These are phyloP conservation scores for Ceratocystis papillata DNA, from an alignment of 2,329 filamentous ascomycete species.

Conservation along the genomic window DNA sequence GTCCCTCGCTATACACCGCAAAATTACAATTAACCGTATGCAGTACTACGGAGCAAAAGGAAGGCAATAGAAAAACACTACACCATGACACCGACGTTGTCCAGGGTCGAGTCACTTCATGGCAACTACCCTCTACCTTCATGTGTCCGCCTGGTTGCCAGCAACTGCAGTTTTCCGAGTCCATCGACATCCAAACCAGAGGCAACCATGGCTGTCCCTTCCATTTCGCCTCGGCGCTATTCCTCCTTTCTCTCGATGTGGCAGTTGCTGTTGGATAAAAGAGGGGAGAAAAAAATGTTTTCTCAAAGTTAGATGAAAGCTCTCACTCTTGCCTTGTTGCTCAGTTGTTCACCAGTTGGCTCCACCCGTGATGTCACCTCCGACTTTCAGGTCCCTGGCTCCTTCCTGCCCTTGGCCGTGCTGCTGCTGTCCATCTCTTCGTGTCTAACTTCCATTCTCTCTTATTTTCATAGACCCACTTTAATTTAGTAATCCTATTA, in stretches of 20 bases:
- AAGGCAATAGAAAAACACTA: background rate
- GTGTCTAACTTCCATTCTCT: background rate
- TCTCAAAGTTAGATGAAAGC: background rate
- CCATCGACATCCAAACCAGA: background rate
- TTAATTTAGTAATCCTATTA: background rate
- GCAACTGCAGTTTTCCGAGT: constrained; percentile 1
- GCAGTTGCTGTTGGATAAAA: background rate
- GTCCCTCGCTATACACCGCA: background rate
- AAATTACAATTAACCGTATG: background rate
- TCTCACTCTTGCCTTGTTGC: background rate
- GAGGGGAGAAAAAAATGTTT: too few relatives aligned
- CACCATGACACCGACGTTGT: background rate
- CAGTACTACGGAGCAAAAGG: constrained; percentile 2
- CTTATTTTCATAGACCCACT: background rate
- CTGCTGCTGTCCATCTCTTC: background rate
- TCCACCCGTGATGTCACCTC: constrained; percentile 11
- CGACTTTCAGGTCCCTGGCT: constrained; percentile 3
- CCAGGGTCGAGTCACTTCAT: background rate
- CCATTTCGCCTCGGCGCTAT: constrained; percentile 3
- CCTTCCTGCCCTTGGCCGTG: background rate
- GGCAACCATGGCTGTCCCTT: background rate
- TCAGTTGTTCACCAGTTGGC: background rate
- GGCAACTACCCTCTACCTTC: background rate
- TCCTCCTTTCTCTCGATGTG: background rate
- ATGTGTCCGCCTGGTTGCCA: background rate